Evolutionary conservation across 495 filamentous ascomycete species (phyloP), one percentile per base, ranked within the genome.

Genomic region (Stereocaulon alpinum): DNA sequence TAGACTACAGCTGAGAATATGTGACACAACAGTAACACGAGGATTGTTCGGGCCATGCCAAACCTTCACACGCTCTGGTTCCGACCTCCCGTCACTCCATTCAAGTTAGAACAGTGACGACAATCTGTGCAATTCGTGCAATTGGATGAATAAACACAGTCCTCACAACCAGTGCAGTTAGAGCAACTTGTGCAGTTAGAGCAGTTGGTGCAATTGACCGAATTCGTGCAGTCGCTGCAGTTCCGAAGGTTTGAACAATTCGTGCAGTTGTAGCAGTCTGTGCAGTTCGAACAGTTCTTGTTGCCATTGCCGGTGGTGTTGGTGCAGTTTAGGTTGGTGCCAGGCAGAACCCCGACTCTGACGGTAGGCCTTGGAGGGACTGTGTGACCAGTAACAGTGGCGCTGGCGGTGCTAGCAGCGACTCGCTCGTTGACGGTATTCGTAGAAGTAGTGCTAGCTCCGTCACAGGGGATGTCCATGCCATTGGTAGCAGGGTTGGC

Each of bases 231-330:
- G 18, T 34, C 45, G 12, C 3, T 52, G 34, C 56, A 50, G 20
- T 59, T 50, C n/a, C 0, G 41, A n/a, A 17, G 40, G 20, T 55
- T 30, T 12, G 0, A 6, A 52, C 56, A 42, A 40, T 59, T 59
- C 37, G 56, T 51, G 47, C 56, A 51, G 10, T 51, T 30, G 40
- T 43, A 49, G 47, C 47, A 59, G 14, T 59, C 42, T 4, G 1
- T 41, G 20, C 40, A 53, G 4, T 59, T 59, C 2, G 29, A 30
- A 40, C 57, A 53, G 20, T 58, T 58, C 22, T 24, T 14, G 18
- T 58, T 58, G 56, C 43, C 56, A 48, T 48, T 9, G 4, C 55
- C 55, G 9, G 55, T 29, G 14, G 42, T 57, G 42, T 57, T 48
- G 29, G 1, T 32, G 37, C 40, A 51, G 15, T 53, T 53, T 3